Percentiles rank a stretch among this genome's conserved stretches.
phyloP scores from a whole-genome alignment of 139 green algal genomes.

The Asterochloris erici region DNA sequence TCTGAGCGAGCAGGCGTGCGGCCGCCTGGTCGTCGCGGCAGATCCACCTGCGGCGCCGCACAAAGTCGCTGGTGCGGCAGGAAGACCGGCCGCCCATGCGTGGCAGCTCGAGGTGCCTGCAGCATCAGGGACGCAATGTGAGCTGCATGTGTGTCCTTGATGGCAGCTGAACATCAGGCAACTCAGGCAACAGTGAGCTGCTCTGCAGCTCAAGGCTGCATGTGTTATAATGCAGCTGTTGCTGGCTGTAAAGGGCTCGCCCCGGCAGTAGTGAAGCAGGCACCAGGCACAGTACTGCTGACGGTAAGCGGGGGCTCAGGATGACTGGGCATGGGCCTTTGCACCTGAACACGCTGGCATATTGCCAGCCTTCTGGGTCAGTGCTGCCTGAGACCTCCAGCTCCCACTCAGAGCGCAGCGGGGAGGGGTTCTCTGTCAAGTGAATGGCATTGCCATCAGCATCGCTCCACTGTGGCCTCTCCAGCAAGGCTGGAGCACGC shows the following conservation, averaged over 20 bases:
- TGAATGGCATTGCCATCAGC: constrained; percentile 20
- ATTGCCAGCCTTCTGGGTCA: constrained; percentile 42
- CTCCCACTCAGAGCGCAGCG: constrained; percentile 17
- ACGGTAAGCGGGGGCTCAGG: not conserved
- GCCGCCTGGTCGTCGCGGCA: too few species aligned
- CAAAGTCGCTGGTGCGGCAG: too few species aligned
- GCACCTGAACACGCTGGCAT: constrained; percentile 51
- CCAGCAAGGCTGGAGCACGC: constrained; percentile 32
- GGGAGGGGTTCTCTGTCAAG: not conserved
- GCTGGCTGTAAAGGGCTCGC: too few species aligned
- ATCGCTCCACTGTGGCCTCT: constrained; percentile 38
- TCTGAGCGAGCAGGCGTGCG: not conserved
- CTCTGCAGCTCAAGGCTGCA: not conserved
- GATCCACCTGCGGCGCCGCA: too few species aligned
- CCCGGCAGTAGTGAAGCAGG: not conserved
- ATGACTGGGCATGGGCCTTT: too few species aligned
- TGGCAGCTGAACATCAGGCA: not conserved
- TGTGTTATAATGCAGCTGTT: not conserved
- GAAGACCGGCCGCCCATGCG: too few species aligned
- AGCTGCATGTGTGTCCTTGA: not conserved
- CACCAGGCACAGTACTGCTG: not conserved
- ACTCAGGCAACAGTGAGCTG: not conserved
- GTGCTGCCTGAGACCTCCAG: constrained; percentile 26
- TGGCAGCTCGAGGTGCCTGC: too few species aligned
- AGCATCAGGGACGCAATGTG: too few species aligned